A percentile compares a stretch with the other conserved stretches of the same genome.
These are phyloP conservation scores for Diaporthe destruens DNA, from an alignment of 2,329 filamentous ascomycete genomes.

Conservation along the genomic window DNA sequence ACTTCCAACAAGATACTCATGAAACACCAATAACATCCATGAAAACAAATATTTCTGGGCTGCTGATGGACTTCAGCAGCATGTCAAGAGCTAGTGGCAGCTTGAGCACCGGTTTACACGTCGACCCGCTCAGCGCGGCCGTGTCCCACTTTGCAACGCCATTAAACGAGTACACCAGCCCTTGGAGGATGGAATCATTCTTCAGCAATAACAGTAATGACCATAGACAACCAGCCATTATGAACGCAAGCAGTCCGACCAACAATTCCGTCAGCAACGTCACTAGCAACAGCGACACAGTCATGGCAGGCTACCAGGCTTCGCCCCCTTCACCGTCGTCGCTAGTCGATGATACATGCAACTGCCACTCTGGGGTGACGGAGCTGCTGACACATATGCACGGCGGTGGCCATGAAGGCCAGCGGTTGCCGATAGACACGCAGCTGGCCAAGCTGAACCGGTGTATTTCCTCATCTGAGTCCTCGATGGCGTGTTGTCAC, in stretches of 20 bases:
- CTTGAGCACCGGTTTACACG: not conserved
- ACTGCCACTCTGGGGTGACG: conserved; percentile 25
- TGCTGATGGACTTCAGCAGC: conserved; percentile 11
- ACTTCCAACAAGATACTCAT: not conserved
- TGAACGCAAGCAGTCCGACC: not conserved
- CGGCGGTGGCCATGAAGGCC: not conserved
- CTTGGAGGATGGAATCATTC: conserved; percentile 2
- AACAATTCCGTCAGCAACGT: not conserved
- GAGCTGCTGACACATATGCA: conserved; percentile 3
- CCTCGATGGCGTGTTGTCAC: conserved; percentile 21
- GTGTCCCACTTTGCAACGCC: conserved; percentile 26
- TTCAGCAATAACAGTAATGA: not conserved
- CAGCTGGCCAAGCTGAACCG: conserved; percentile 30
- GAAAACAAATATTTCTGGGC: not conserved
- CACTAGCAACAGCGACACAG: not conserved
- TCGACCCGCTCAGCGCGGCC: conserved; percentile 17
- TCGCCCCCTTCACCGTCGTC: conserved; percentile 5
- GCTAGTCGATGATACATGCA: conserved; percentile 7
- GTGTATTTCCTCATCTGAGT: conserved; percentile 11
- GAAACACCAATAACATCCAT: not conserved
- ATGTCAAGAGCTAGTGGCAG: not conserved
- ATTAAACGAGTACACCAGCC: not conserved
- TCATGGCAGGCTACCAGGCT: conserved; percentile 8
- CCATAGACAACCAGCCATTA: not conserved
- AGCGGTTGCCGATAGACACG: conserved; percentile 12